A percentile compares a stretch with the other conserved stretches of the same genome.
Conservation (phyloP, 2,329 filamentous ascomycete genomes). For the Sporothrix mexicana region DNA sequence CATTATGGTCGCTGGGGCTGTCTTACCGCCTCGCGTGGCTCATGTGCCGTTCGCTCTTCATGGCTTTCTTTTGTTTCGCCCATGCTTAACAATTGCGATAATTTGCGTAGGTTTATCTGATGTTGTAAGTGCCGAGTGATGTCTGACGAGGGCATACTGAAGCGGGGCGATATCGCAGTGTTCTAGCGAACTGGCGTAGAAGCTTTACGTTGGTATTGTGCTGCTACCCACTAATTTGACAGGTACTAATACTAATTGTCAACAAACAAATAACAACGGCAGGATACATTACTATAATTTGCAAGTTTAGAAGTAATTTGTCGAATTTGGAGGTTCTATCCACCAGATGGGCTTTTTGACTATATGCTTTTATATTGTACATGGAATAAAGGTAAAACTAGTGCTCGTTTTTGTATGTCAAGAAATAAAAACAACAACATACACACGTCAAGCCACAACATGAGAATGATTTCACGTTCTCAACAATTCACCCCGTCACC, state of each 20-base stretch:
- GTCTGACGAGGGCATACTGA: not conserved
- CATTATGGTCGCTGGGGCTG: too few species aligned
- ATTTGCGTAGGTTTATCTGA: not conserved
- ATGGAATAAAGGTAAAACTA: not conserved
- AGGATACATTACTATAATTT: not conserved
- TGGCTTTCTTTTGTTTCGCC: constrained; percentile 54
- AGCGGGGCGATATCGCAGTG: constrained; percentile 7
- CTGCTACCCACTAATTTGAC: not conserved
- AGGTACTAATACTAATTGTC: not conserved
- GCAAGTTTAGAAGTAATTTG: too few species aligned
- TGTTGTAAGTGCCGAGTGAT: not conserved
- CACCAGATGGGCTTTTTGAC: not conserved
- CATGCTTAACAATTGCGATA: not conserved
- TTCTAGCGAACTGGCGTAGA: not conserved
- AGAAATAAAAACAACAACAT: not conserved
- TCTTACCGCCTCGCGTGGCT: constrained; percentile 69
- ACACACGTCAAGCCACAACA: too few species aligned
- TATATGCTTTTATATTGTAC: constrained; percentile 27
- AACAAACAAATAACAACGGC: not conserved
- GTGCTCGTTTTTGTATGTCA: not conserved
- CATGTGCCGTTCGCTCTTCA: constrained; percentile 72
- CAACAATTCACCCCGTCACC: too few species aligned
- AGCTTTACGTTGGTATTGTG: too few species aligned
- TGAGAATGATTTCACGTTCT: too few species aligned
- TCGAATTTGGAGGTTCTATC: not conserved